Conservation (phyloP, 1,284 basidiomycete genomes). For the Marasmius sp. region DNA sequence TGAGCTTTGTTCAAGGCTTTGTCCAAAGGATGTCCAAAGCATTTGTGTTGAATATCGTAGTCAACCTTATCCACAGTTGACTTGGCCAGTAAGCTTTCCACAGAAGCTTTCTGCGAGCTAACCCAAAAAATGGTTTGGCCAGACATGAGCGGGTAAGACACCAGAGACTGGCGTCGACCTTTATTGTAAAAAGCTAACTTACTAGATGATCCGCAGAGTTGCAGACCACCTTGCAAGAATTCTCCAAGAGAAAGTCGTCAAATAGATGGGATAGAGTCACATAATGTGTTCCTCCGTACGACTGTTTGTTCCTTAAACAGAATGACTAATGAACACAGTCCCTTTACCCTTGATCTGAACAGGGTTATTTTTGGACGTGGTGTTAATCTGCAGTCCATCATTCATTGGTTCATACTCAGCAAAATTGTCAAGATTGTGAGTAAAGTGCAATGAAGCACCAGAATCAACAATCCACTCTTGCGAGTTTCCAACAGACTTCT, state of each 20-base stretch:
- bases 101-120: not conserved
- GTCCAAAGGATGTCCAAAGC: not conserved
- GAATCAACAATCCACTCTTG: constrained; percentile 2
- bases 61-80: not conserved
- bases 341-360: not conserved
- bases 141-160: not conserved
- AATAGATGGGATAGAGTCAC: constrained; percentile 4
- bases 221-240: not conserved
- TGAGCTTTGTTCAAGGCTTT: not conserved
- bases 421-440: not conserved
- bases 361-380: not conserved
- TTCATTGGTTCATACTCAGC: not conserved
- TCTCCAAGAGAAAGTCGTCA: constrained; percentile 1
- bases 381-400: not conserved
- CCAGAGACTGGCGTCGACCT: not conserved
- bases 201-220: not conserved
- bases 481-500: not conserved
- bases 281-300: not conserved
- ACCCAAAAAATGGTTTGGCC: not conserved
- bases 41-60: not conserved
- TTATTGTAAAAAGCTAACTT: not conserved
- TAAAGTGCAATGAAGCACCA: constrained; percentile 6
- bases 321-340: constrained; percentile 5
- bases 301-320: not conserved
- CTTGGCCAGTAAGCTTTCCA: not conserved